These are phyloP conservation scores for Hymenoscyphus linearis DNA, from an alignment of 2,329 filamentous ascomycete species.

Conservation along the genomic window DNA sequence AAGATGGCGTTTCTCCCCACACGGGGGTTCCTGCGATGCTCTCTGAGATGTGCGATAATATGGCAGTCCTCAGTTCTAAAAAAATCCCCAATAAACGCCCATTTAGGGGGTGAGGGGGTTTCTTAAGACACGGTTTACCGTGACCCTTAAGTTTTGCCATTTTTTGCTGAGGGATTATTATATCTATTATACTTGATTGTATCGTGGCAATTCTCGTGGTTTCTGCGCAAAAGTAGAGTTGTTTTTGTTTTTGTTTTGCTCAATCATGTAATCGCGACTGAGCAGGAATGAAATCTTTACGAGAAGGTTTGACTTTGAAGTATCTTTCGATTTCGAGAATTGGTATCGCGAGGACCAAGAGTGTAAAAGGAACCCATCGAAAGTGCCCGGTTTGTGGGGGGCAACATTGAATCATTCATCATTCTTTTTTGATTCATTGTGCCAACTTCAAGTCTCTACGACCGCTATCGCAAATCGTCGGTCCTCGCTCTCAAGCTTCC, in stretches of 20 bases:
- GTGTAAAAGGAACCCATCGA: not conserved
- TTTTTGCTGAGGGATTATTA: not conserved
- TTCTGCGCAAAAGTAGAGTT: not conserved
- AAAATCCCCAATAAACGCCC: not conserved
- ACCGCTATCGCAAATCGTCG: no score
- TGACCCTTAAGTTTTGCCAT: not conserved
- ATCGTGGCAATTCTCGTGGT: not conserved
- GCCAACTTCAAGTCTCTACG: no score
- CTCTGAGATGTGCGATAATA: not conserved
- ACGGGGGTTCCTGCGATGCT: no score
- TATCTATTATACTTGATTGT: not conserved
- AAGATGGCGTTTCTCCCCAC: no score
- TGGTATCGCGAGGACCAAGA: not conserved
- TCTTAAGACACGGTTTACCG: not conserved
- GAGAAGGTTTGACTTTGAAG: not conserved
- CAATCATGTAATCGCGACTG: not conserved
- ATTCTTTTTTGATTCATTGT: no score
- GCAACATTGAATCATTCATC: not conserved
- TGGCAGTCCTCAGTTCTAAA: not conserved
- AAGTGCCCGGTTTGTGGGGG: not conserved
- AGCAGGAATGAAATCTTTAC: not conserved
- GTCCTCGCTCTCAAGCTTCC: no score
- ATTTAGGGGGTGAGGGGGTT: not conserved
- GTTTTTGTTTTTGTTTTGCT: not conserved
- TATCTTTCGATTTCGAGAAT: no score